Evolutionary conservation across 1,284 basidiomycete genomes (phyloP), one percentile per base, ranked within the genome.

Genomic region (Trichosporon sp.): DNA sequence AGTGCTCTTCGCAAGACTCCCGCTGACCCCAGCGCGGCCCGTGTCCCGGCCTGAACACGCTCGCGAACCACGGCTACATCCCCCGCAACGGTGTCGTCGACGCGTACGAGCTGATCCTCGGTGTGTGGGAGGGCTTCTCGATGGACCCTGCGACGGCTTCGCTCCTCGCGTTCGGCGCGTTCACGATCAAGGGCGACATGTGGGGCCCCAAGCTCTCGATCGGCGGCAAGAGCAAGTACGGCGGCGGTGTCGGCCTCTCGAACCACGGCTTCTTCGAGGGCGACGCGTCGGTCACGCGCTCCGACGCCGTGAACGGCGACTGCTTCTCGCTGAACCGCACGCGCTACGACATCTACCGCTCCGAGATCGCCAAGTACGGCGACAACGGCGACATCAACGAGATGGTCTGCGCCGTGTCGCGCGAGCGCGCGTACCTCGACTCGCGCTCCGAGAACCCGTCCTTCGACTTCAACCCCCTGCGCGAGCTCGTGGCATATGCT

Each of bases 11-110:
- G 38, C 2, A 13, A 38, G 35, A 12, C 73, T 23, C 66, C 67
- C 0, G 69, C 72, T n/a, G 74, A 65, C n/a, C 68, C 74, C 53
- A 70, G 58, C 75, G 76, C 2, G 79, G 80, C 35, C 75, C 76
- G 13, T 81, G 79, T 67, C 80, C 80, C 2, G 80, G 80, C 34
- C 71, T 82, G 56, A 81, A 81, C 74, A 76, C 77, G 1, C 63
- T 80, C 18, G 80, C 80, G n/a, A 78, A 77, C 62, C 75, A 80
- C 70, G 75, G 75, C 66, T 75, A 74, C 68, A 65, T 69, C 34
- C 71, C 69, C 44, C 69, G 76, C 51, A 72, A 68, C 64, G 81
- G 81, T 25, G 74, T 82, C 42, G 75, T 77, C 47, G 75, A 75
- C 25, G 64, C 67, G 11, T 44, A 65, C 60, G 70, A 78, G 47